Conservation (phyloP, 495 filamentous ascomycete species). For the Neurospora sp. region DNA sequence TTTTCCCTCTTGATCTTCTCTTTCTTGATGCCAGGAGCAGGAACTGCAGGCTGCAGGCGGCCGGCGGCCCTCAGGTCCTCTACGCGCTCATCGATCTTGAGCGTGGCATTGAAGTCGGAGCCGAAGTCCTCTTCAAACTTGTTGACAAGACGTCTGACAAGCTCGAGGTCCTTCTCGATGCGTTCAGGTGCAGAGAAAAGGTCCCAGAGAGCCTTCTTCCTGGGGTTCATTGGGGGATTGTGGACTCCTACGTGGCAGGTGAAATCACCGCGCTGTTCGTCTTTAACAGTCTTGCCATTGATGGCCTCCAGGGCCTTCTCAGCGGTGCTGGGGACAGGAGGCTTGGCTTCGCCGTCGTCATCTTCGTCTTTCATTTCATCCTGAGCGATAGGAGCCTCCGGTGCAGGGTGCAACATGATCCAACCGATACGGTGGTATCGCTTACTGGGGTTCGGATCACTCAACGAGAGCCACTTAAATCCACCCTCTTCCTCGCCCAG, state of each 20-base stretch:
- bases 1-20: slow-evolving; percentile 45
- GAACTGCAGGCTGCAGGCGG: slow-evolving; percentile 56
- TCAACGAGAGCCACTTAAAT: slow-evolving; percentile 84
- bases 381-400: slow-evolving; percentile 48
- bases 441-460: slow-evolving; percentile 93
- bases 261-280: slow-evolving; percentile 86
- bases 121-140: slow-evolving; percentile 79
- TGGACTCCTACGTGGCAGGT: slow-evolving; percentile 96
- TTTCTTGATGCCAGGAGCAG: slow-evolving; percentile 45
- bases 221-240: slow-evolving; percentile 69
- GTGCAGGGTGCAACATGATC: slow-evolving; percentile 83
- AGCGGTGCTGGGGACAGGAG: slow-evolving; percentile 44
- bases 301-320: slow-evolving; percentile 84
- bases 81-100: slow-evolving; percentile 77
- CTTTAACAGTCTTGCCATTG: slow-evolving; percentile 93
- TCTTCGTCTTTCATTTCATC: slow-evolving; percentile 55
- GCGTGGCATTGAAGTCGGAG: slow-evolving; percentile 55
- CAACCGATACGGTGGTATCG: slow-evolving; percentile 96
- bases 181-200: slow-evolving; percentile 85
- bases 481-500: slow-evolving; percentile 77
- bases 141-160: slow-evolving; percentile 62
- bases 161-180: slow-evolving; percentile 71
- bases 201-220: slow-evolving; percentile 97
- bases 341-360: slow-evolving; percentile 34
- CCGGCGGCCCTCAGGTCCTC: slow-evolving; percentile 67